A percentile compares a stretch with the other conserved stretches of the same genome.
Evolutionary conservation across 2,329 filamentous ascomycete genomes (phyloP).

Genomic region (Penicillium frequentans): DNA sequence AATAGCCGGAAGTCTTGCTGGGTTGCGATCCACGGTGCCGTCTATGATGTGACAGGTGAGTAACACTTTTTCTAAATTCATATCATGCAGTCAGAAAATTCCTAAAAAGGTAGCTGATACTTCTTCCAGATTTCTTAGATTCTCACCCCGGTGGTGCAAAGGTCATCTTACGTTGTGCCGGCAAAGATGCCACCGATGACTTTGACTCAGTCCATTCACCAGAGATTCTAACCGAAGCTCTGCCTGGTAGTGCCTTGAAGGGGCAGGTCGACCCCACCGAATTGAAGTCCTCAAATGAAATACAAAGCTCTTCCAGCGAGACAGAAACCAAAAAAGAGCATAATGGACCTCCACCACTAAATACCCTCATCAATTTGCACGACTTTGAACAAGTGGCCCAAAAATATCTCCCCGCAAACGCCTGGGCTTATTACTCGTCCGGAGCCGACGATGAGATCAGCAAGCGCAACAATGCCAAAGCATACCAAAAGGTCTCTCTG

Average conservation of each 20-base stretch:
- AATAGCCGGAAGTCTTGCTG: conserved; percentile 42
- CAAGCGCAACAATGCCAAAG: conserved; percentile 42
- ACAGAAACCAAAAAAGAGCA: background rate
- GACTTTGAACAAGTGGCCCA: conserved; percentile 42
- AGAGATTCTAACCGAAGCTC: conserved; percentile 29
- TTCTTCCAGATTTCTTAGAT: background rate
- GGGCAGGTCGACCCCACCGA: conserved; percentile 25
- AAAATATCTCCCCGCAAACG: conserved; percentile 26
- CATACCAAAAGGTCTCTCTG: conserved; percentile 48
- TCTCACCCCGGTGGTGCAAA: conserved; percentile 34
- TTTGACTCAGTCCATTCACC: conserved; percentile 37
- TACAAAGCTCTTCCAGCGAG: background rate
- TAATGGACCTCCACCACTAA: conserved; percentile 26
- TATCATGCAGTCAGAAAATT: background rate
- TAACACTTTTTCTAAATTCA: conserved; percentile 14
- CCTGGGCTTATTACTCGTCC: conserved; percentile 49
- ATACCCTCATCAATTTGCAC: conserved; percentile 35
- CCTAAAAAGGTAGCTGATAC: background rate
- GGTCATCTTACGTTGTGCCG: conserved; percentile 35
- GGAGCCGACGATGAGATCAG: conserved; percentile 53
- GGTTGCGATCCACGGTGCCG: conserved; percentile 5
- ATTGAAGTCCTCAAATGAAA: background rate
- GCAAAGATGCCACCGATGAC: conserved; percentile 36
- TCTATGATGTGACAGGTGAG: conserved; percentile 2
- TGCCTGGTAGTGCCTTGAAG: conserved; percentile 24